Evolutionary conservation across 129 eudicot species (phyloP).

Genomic region (Arctium minus): DNA sequence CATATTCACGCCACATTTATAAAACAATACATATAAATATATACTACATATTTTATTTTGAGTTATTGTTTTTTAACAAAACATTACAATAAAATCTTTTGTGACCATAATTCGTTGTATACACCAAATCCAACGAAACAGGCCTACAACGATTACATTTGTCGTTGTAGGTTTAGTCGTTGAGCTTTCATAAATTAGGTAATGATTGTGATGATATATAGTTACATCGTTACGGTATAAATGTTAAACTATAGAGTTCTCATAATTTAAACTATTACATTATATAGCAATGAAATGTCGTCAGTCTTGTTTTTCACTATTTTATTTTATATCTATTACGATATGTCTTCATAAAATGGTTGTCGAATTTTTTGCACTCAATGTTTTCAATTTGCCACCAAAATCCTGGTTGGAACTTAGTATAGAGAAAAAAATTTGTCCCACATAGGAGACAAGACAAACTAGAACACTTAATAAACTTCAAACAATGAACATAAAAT

Average conservation of each 20-base stretch:
- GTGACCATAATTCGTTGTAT: background rate
- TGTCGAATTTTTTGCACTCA: no score
- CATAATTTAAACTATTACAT: no score
- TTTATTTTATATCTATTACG: background rate
- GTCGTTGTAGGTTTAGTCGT: background rate
- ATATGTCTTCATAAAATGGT: background rate
- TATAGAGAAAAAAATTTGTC: no score
- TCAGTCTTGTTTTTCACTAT: background rate
- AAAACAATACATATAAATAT: background rate
- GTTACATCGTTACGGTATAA: background rate
- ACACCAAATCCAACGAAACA: background rate
- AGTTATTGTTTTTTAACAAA: background rate
- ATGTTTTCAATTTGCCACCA: background rate
- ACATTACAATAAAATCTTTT: background rate
- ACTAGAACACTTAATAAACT: no score
- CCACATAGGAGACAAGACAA: no score
- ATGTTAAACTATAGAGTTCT: background rate
- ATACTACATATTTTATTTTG: background rate
- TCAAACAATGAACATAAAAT: no score
- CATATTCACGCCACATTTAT: background rate
- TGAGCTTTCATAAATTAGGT: background rate
- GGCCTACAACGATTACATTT: background rate
- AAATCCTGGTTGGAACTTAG: background rate
- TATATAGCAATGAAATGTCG: background rate
- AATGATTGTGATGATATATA: background rate